Conservation (phyloP, 2,329 filamentous ascomycete genomes). For the Rosellinia necatrix region DNA sequence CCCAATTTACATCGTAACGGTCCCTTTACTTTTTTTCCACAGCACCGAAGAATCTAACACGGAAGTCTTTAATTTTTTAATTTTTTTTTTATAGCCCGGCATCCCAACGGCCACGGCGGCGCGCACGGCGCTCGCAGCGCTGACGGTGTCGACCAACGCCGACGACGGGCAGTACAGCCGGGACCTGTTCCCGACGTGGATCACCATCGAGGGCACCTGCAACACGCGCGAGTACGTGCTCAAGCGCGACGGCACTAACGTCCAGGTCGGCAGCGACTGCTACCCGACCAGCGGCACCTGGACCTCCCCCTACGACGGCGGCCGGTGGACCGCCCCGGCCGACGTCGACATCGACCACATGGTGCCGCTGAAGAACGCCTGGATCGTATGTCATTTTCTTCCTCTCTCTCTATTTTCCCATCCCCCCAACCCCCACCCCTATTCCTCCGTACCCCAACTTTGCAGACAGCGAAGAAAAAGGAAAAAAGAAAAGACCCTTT, state of each 20-base stretch:
- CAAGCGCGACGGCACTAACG: slow-evolving; percentile 70
- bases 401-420: not conserved
- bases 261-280: slow-evolving; percentile 64
- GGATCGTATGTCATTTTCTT: slow-evolving; percentile 60
- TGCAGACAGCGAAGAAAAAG: too few species aligned
- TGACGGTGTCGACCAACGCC: slow-evolving; percentile 18
- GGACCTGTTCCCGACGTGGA: slow-evolving; percentile 29
- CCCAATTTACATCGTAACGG: not conserved
- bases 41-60: too few species aligned
- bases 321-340: slow-evolving; percentile 66
- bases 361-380: slow-evolving; percentile 80
- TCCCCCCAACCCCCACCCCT: not conserved
- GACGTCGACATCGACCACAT: slow-evolving; percentile 85
- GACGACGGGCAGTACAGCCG: slow-evolving; percentile 27
- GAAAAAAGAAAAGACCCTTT: not conserved
- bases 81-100: too few species aligned
- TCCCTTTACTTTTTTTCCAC: too few species aligned
- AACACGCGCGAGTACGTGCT: slow-evolving; percentile 75
- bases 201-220: slow-evolving; percentile 51
- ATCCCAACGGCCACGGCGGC: slow-evolving; percentile 61
- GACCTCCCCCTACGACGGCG: slow-evolving; percentile 75
- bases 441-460: too few species aligned
- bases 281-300: slow-evolving; percentile 68
- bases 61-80: too few species aligned
- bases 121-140: slow-evolving; percentile 5